Conservation (phyloP, 805 yeast species). For the Yueomyces sp. region DNA sequence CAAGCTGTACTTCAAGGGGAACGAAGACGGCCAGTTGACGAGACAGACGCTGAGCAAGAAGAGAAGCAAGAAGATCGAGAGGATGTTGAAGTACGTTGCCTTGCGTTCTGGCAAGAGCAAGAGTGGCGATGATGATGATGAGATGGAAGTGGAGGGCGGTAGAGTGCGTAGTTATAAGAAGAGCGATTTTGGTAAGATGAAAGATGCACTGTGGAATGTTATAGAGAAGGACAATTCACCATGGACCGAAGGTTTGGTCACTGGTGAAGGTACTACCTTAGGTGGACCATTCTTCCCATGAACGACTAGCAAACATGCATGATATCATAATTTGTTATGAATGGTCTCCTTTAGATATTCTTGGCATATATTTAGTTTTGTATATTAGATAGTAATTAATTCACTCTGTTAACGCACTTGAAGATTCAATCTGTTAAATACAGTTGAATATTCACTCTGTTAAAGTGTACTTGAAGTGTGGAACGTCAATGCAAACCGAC, state of each 20-base stretch:
- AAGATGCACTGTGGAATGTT: constrained; percentile 61
- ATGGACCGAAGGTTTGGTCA: constrained; percentile 30
- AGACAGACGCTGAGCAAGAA: constrained; percentile 61
- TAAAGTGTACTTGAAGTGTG: no score
- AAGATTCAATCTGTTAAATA: no score
- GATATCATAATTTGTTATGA: no score
- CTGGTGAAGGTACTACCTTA: constrained; percentile 71
- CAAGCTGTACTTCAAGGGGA: constrained; percentile 23
- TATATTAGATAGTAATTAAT: no score
- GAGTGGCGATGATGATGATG: constrained; percentile 24
- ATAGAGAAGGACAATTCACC: constrained; percentile 40
- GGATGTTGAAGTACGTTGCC: constrained; percentile 62
- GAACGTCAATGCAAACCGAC: no score
- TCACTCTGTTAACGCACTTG: no score
- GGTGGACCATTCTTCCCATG: constrained; percentile 55
- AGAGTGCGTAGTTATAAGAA: constrained; percentile 20
- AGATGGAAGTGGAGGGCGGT: constrained; percentile 33
- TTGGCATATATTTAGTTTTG: no score
- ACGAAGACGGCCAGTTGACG: constrained; percentile 22
- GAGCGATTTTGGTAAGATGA: constrained; percentile 29
- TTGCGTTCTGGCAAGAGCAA: constrained; percentile 40
- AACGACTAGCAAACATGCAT: constrained; percentile 2
- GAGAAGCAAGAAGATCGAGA: constrained; percentile 62
- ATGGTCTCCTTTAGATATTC: no score
- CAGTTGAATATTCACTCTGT: no score